Conservation (phyloP, 345 rosid species). For the Citrus trifoliata region DNA sequence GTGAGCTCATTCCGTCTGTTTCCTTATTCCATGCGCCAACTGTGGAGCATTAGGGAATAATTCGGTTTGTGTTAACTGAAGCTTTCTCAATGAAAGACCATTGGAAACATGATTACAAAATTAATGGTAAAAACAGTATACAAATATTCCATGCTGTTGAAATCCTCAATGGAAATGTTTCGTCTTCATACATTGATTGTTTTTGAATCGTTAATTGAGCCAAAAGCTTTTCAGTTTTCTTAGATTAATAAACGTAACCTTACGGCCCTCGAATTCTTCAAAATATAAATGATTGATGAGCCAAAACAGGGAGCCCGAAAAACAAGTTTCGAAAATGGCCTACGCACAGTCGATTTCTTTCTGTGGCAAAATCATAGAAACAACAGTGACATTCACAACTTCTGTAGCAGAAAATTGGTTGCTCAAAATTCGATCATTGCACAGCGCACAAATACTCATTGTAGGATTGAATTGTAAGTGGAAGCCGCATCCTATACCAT, state of each 20-base stretch:
- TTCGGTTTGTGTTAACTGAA: not conserved
- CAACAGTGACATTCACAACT: constrained; percentile 5
- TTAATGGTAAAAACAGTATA: not conserved
- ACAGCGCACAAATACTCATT: not conserved
- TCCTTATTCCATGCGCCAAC: not conserved
- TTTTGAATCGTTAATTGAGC: not conserved
- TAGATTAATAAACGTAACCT: not conserved
- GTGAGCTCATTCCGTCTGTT: not conserved
- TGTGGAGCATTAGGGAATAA: not conserved
- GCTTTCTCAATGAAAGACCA: no score
- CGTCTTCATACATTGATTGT: not conserved
- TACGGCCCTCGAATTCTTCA: not conserved
- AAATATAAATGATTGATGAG: not conserved
- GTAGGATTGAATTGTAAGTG: constrained; percentile 36
- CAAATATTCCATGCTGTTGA: not conserved
- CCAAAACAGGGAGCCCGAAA: not conserved
- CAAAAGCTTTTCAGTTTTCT: not conserved
- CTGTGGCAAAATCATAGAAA: constrained; percentile 13
- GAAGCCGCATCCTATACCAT: constrained; percentile 15
- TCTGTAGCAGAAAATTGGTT: constrained; percentile 12
- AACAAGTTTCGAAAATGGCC: not conserved
- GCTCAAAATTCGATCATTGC: not conserved
- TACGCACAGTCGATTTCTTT: constrained; percentile 2
- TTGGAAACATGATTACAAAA: no score
- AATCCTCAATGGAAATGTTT: not conserved